A percentile compares a stretch with the other conserved stretches of the same genome.
Evolutionary conservation across 148 eudicot genomes (phyloP).

Genomic region (Rheum nobile): DNA sequence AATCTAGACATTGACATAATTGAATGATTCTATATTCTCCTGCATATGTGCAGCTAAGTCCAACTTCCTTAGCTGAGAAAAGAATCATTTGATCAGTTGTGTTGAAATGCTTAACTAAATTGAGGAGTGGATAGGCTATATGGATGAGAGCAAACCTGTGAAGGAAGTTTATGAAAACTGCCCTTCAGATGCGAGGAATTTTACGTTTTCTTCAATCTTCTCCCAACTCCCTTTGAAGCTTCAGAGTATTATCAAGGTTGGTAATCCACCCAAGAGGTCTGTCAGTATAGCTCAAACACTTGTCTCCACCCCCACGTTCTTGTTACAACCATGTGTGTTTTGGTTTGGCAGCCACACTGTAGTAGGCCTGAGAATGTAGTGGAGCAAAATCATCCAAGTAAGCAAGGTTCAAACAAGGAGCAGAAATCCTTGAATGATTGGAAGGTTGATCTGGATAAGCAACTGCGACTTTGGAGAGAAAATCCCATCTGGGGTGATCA

Average conservation of each 20-base stretch:
- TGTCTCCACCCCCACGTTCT: background rate
- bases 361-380: slow-evolving; percentile 19
- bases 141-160: slow-evolving; percentile 17
- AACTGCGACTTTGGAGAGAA: slow-evolving; percentile 72
- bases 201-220: slow-evolving; percentile 32
- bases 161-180: slow-evolving; percentile 17
- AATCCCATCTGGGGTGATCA: slow-evolving; percentile 68
- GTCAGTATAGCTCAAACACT: background rate
- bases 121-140: slow-evolving; percentile 29
- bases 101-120: background rate
- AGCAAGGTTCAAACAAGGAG: slow-evolving; percentile 19
- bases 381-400: slow-evolving; percentile 12
- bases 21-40: background rate
- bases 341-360: slow-evolving; percentile 35
- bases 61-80: background rate
- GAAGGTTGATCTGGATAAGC: slow-evolving; percentile 55
- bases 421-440: slow-evolving; percentile 25
- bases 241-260: slow-evolving; percentile 44
- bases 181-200: slow-evolving; percentile 20
- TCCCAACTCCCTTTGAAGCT: slow-evolving; percentile 38
- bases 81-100: background rate
- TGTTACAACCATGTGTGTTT: background rate
- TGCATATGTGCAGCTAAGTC: too few relatives aligned
- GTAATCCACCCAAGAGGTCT: background rate
- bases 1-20: background rate